Base-by-base conservation (phyloP, 1,284 basidiomycete species). In the Trichosporon sp. region DNA sequence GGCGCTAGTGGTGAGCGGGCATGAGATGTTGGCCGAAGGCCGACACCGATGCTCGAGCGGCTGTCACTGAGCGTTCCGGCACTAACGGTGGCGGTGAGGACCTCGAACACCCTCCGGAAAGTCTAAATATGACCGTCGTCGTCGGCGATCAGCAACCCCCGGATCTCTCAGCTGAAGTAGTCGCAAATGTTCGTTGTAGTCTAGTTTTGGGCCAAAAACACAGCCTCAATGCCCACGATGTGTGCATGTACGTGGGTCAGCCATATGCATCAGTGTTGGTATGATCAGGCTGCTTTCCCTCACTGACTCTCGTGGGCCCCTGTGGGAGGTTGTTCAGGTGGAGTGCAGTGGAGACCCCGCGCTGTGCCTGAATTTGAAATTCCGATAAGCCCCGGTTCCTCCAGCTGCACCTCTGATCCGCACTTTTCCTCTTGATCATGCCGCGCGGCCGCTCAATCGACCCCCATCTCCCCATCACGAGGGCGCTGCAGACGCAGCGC, bases 401-500 rank as follows among this genome's bases (percentile, higher is more conserved):
- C n/a, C n/a, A n/a, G 7, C 21, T 14, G 16, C 43, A 46, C 4
- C 21, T 54, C 51, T 54, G 16, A 7, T 54, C 51, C 51, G 21
- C 51, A 19, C 51, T 19, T 5, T 26, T 16, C 7, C 51, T 26
- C 43, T 26, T 19, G 4, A n/a, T 16, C 14, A 63, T 63, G 59
- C 59, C 59, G 3, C 59, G 59, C 32, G 59, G 59, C 1, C 12
- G 59, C 10, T 35, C 31, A 12, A 63, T 63, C 59, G 59, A 63
- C 59, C 59, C 59, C 32, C 59, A 63, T 35, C 59, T 63, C 16
- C 59, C 59, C 14, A 31, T 63, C 16, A 63, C 59, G 16, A 10
- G 59, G 12, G 31, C 59, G 31, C 31, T 63, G 31, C 59, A 63
- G 59, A 63, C 59, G 31, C 59, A 63, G 59, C 59, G 59, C 35